Base-by-base conservation (phyloP, 1,284 basidiomycete species). In the Rhodotorula sp. region DNA sequence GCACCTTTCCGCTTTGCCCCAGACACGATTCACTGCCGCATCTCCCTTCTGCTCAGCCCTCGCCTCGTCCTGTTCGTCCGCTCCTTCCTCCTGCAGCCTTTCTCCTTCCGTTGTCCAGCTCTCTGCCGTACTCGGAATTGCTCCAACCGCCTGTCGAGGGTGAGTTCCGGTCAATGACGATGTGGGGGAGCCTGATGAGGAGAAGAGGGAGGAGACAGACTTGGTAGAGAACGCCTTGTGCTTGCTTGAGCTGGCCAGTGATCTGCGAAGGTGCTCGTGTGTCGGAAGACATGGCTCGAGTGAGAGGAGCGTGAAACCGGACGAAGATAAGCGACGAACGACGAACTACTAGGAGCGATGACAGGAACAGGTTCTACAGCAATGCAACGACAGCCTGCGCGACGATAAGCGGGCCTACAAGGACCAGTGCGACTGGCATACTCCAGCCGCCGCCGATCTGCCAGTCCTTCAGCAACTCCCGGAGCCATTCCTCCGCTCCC, bases 1-100 rank as follows among this genome's bases (percentile, higher is more conserved):
- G 66, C 51, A 81, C 80, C 78, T 77, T 72, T 81, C 79, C 11
- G 76, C 69, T 67, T 81, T 81, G 9, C 76, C 81, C 24, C 69
- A 65, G 8, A 74, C 76, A 0, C 76, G 63, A 59, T 81, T 80
- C 1, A 76, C 71, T 0, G 74, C 75, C 4, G 79, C 78, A 22
- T 81, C 80, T 4, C 71, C 72, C 19, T 77, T 77, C 34, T 78
- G 74, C 36, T 74, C 63, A n/a, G 48, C 30, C 68, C 79, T 79
- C 27, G 81, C 81, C 13, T 77, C 78, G 17, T 78, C 68, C 4
- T 80, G 74, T 61, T 82, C 79, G 4, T 64, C 59, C 63, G 77
- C 59, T 4, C 80, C 81, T 39, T 75, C 63, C 30, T 75, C 34
- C 34, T 74, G 66, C 2, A 81, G 75, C 48, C 75, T 57, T 6